Evolutionary conservation across 78 protist genomes (phyloP).

Genomic region (Cavenderia fasciculata): DNA sequence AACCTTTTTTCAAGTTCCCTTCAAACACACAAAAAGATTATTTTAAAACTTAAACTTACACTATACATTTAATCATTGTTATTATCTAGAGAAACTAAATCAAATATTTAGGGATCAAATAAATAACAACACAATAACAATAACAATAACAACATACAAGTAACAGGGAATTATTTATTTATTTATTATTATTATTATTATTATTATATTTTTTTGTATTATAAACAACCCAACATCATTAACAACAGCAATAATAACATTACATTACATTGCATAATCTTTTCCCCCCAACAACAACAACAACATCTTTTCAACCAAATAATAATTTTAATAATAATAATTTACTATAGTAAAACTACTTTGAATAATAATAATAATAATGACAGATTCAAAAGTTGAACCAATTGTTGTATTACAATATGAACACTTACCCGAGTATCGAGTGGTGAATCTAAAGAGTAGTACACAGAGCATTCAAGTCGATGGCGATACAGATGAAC

Average conservation of each 20-base stretch:
- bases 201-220: too few relatives aligned
- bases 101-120: too few relatives aligned
- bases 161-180: too few relatives aligned
- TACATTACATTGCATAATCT: not conserved
- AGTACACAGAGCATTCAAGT: constrained; percentile 27
- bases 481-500: constrained; percentile 55
- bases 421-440: constrained; percentile 45
- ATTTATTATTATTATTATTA: too few relatives aligned
- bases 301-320: not conserved
- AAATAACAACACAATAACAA: too few relatives aligned
- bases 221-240: not conserved
- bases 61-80: too few relatives aligned
- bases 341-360: not conserved
- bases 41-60: too few relatives aligned
- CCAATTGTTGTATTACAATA: constrained; percentile 65
- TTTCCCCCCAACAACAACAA: not conserved
- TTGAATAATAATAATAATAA: not conserved
- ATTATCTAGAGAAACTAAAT: too few relatives aligned
- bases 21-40: too few relatives aligned
- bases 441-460: constrained; percentile 65
- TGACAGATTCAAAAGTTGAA: not conserved
- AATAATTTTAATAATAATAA: not conserved
- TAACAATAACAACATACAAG: too few relatives aligned
- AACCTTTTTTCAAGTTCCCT: too few relatives aligned
- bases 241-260: not conserved